Evolutionary conservation across 1,284 basidiomycete species (phyloP).

Genomic region (Puccinia novopanici): DNA sequence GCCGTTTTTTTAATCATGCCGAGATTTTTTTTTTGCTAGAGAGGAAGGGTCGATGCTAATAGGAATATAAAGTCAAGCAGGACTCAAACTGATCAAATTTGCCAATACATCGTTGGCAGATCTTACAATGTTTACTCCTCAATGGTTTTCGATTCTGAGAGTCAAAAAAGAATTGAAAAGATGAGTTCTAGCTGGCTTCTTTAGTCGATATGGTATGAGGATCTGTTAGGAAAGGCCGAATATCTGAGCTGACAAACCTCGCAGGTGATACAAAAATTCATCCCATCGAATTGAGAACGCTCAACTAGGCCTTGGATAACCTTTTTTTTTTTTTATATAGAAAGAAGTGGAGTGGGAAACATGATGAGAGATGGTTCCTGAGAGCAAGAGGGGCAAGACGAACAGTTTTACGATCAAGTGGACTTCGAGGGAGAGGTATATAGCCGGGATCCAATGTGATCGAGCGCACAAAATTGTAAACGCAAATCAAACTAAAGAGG

Average conservation of each 20-base stretch:
- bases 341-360: background rate
- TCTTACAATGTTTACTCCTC: conserved; percentile 89
- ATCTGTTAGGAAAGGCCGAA: background rate
- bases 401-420: conserved; percentile 79
- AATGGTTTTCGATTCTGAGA: conserved; percentile 79
- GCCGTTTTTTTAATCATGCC: background rate
- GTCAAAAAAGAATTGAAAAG: background rate
- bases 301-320: conserved; percentile 85
- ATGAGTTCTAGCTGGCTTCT: background rate
- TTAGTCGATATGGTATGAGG: background rate
- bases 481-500: conserved; percentile 70
- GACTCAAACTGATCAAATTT: conserved; percentile 83
- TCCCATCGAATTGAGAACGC: conserved; percentile 83
- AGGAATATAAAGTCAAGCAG: background rate
- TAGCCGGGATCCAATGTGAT: conserved; percentile 87
- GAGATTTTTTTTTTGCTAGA: background rate
- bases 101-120: conserved; percentile 85
- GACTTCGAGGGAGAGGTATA: conserved; percentile 72
- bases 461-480: conserved; percentile 85
- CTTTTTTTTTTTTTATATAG: conserved; percentile 61
- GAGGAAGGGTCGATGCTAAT: background rate
- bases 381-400: conserved; percentile 54
- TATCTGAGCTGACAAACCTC: conserved; percentile 65
- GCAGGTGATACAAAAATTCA: conserved; percentile 92
- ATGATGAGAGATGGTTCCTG: conserved; percentile 1